These are phyloP conservation scores for Sanghuangporus baumii DNA, from an alignment of 1,284 basidiomycete species.

Conservation along the genomic window DNA sequence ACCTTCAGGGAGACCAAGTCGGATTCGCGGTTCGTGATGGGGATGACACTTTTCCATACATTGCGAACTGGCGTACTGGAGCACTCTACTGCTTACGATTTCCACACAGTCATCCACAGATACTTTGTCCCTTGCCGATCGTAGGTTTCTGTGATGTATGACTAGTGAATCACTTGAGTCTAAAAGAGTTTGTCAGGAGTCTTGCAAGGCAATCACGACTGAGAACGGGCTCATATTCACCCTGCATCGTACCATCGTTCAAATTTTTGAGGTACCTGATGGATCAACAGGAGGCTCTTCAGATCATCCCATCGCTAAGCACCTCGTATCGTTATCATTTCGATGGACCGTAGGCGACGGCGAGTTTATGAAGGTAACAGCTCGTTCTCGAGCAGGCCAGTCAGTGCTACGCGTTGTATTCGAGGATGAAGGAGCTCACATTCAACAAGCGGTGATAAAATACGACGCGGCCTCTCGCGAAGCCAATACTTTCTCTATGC, in stretches of 20 bases:
- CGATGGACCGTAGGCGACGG: neutral
- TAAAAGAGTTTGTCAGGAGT: neutral
- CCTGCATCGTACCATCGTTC: neutral
- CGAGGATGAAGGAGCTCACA: neutral
- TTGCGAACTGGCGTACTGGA: neutral
- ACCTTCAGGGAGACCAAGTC: neutral
- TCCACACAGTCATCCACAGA: neutral
- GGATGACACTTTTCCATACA: constrained; percentile 5
- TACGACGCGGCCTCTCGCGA: neutral
- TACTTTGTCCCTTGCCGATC: neutral
- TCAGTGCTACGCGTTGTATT: neutral
- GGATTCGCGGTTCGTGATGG: constrained; percentile 6
- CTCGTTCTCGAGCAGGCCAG: neutral
- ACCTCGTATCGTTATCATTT: neutral
- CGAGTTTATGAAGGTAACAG: neutral
- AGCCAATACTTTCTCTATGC: neutral
- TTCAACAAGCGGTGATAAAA: neutral
- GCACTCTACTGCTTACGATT: neutral
- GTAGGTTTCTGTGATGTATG: neutral
- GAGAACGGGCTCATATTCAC: neutral
- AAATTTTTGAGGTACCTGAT: neutral
- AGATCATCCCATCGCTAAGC: neutral
- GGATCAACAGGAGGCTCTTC: neutral
- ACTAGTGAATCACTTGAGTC: neutral
- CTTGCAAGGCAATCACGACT: neutral